phyloP scores from a whole-genome alignment of 257 asterid species.

The Solanum tarijense region DNA sequence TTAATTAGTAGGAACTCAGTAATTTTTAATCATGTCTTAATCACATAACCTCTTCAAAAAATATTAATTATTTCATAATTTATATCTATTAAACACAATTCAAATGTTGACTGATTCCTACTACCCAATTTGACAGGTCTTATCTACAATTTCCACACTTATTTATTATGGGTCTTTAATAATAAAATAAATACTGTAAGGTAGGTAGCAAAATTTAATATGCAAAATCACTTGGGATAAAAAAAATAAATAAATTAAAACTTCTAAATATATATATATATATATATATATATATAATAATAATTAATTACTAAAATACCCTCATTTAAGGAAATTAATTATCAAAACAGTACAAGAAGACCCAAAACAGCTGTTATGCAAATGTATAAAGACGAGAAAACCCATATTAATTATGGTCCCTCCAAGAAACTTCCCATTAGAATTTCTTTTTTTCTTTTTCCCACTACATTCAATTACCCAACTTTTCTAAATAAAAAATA shows the following conservation, averaged over 20 bases:
- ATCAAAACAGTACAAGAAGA: constrained; percentile 3
- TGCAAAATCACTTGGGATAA: background rate
- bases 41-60: background rate
- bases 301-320: constrained; percentile 1
- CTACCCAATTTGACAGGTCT: constrained; percentile 19
- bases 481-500: background rate
- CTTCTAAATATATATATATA: background rate
- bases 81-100: background rate
- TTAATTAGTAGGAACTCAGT: constrained; percentile 5
- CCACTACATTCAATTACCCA: background rate
- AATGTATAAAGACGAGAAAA: constrained; percentile 1
- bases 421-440: constrained; percentile 11
- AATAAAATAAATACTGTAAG: background rate
- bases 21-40: constrained; percentile 6
- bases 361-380: constrained; percentile 20
- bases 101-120: background rate
- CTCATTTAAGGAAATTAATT: constrained; percentile 4
- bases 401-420: constrained; percentile 27
- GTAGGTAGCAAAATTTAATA: constrained; percentile 4
- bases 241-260: background rate
- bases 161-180: background rate
- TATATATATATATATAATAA: background rate
- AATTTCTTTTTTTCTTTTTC: background rate
- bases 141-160: constrained; percentile 4
- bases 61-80: background rate